Conservation (phyloP, 169 alveolate species). For the Cryptosporidium canis region DNA sequence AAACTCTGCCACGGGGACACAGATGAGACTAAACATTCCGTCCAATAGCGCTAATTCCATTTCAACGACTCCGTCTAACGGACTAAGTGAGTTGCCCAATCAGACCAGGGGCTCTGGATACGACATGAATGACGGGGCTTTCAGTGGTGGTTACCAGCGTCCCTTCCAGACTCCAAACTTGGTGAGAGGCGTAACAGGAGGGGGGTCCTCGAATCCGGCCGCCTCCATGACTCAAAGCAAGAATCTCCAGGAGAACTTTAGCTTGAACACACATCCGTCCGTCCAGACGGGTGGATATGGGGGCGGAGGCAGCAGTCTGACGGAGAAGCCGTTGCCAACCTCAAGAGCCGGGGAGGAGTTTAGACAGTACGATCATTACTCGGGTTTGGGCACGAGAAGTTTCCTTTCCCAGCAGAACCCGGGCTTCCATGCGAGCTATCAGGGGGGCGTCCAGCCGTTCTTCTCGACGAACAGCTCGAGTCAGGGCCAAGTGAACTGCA, state of each 20-base stretch:
- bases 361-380: background rate
- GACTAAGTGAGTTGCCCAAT: background rate
- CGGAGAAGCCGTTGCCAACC: constrained; percentile 1
- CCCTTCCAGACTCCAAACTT: constrained; percentile 9
- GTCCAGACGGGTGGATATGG: background rate
- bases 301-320: background rate
- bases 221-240: background rate
- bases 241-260: constrained; percentile 2
- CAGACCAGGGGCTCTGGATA: background rate
- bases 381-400: background rate
- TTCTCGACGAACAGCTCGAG: background rate
- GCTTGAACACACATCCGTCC: background rate
- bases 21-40: constrained; percentile 27
- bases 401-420: background rate
- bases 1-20: background rate
- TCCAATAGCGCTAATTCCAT: constrained; percentile 12
- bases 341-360: background rate
- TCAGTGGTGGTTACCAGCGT: background rate
- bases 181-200: background rate
- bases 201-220: constrained; percentile 7
- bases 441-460: constrained; percentile 12
- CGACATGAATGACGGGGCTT: background rate
- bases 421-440: background rate
- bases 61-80: constrained; percentile 4
- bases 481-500: constrained; percentile 13